Evolutionary conservation across 2,329 filamentous ascomycete genomes (phyloP).

Genomic region (Fusarium torulosum): DNA sequence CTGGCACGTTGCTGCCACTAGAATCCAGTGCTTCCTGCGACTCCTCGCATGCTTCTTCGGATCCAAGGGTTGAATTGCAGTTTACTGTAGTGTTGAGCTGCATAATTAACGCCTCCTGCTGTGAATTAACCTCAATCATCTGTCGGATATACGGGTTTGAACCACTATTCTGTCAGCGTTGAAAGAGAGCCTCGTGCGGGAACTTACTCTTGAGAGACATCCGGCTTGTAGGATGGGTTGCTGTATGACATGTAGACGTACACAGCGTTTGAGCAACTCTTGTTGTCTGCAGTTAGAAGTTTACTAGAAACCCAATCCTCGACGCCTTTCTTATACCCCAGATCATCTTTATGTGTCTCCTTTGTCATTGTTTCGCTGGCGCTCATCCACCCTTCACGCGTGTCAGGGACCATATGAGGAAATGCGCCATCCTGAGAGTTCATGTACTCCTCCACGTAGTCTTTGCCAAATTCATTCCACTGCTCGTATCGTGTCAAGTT

Average conservation of each 20-base stretch:
- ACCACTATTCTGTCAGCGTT: neutral
- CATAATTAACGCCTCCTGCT: neutral
- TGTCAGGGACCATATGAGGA: slow-evolving; percentile 8
- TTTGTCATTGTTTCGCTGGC: neutral
- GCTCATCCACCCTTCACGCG: slow-evolving; percentile 4
- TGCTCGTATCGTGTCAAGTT: slow-evolving; percentile 40
- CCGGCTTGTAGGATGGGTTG: slow-evolving; percentile 16
- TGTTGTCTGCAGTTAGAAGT: neutral
- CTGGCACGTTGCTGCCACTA: fast-evolving
- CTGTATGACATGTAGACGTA: slow-evolving; percentile 9
- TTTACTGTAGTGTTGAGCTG: slow-evolving; percentile 10
- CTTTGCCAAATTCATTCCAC: slow-evolving; percentile 9
- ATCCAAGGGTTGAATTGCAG: slow-evolving; percentile 21
- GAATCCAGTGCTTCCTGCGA: neutral
- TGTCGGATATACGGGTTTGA: slow-evolving; percentile 4
- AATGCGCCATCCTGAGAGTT: slow-evolving; percentile 1
- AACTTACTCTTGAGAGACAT: slow-evolving; percentile 23
- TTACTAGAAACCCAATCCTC: neutral
- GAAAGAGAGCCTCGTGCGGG: fast-evolving
- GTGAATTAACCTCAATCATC: neutral
- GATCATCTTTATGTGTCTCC: neutral
- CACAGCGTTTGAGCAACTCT: slow-evolving; percentile 14
- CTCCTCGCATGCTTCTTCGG: slow-evolving; percentile 5
- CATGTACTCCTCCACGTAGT: slow-evolving; percentile 12
- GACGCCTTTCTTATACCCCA: slow-evolving; percentile 1